Evolutionary conservation across 2,329 filamentous ascomycete species (phyloP).

Genomic region (Claviceps monticola): DNA sequence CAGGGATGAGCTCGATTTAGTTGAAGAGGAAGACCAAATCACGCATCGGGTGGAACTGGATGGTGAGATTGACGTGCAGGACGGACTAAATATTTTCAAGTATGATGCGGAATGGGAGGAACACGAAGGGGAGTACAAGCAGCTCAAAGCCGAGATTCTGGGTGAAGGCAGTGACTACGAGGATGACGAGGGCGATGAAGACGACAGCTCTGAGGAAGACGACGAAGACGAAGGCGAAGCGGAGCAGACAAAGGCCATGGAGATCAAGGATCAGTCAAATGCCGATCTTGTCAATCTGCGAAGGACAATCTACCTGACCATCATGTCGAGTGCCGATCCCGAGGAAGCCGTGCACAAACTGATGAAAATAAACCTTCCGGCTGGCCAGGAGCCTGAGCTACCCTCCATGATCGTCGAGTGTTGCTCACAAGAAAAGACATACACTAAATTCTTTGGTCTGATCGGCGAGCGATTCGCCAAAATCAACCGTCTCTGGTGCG

Average conservation of each 20-base stretch:
- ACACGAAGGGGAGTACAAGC: slow-evolving; percentile 81
- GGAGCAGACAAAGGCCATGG: slow-evolving; percentile 70
- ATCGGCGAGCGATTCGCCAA: slow-evolving; percentile 93
- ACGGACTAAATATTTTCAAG: slow-evolving; percentile 90
- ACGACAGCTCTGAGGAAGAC: slow-evolving; percentile 61
- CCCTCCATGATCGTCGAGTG: slow-evolving; percentile 97
- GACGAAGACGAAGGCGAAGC: slow-evolving; percentile 53
- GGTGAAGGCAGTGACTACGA: slow-evolving; percentile 85
- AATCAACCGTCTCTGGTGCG: slow-evolving; percentile 87
- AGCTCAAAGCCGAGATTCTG: slow-evolving; percentile 82
- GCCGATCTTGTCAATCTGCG: slow-evolving; percentile 88
- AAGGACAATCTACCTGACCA: slow-evolving; percentile 90
- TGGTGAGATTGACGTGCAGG: slow-evolving; percentile 72
- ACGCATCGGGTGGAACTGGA: slow-evolving; percentile 77
- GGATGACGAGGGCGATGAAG: slow-evolving; percentile 40
- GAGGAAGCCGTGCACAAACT: slow-evolving; percentile 97
- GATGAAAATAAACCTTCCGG: slow-evolving; percentile 81
- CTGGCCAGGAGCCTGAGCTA: slow-evolving; percentile 76
- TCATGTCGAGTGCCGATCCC: slow-evolving; percentile 91
- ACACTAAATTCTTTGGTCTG: slow-evolving; percentile 92
- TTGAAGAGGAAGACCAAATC: slow-evolving; percentile 97
- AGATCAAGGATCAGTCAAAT: slow-evolving; percentile 97
- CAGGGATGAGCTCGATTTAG: slow-evolving; percentile 83
- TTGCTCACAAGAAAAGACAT: slow-evolving; percentile 91
- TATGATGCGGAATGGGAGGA: slow-evolving; percentile 81